These are phyloP conservation scores for Xerophyta viscosa DNA, from an alignment of 106 monocot species.

Conservation along the genomic window DNA sequence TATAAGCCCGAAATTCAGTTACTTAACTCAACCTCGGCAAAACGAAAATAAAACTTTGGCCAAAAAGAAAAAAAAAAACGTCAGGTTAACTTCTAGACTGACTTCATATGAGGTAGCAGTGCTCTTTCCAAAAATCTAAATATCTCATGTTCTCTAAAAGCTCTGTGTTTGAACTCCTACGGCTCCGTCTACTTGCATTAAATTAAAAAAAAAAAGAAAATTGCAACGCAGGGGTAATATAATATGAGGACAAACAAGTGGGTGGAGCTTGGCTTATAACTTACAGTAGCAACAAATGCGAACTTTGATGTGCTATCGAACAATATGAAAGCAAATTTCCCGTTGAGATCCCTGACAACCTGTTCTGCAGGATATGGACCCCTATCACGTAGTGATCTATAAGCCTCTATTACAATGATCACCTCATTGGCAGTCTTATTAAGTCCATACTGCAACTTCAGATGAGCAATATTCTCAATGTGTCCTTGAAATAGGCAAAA, in stretches of 20 bases:
- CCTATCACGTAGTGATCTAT: constrained; percentile 77
- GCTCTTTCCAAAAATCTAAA: too few relatives aligned
- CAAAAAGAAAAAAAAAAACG: too few relatives aligned
- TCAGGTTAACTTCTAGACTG: too few relatives aligned
- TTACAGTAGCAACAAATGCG: constrained; percentile 68
- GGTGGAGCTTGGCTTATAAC: constrained; percentile 1
- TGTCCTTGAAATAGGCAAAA: constrained; percentile 84
- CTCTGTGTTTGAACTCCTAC: too few relatives aligned
- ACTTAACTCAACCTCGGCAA: too few relatives aligned
- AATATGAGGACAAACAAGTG: not conserved
- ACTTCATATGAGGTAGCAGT: too few relatives aligned
- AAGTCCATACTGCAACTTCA: constrained; percentile 86
- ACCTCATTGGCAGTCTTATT: constrained; percentile 69
- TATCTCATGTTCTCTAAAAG: too few relatives aligned
- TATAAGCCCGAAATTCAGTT: too few relatives aligned
- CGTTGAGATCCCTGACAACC: constrained; percentile 66
- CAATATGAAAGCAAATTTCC: constrained; percentile 78
- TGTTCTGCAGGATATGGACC: constrained; percentile 87
- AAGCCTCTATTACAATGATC: constrained; percentile 75
- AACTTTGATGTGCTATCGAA: constrained; percentile 51
- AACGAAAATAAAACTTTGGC: too few relatives aligned
- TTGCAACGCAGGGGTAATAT: not conserved
- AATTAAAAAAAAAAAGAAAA: not conserved
- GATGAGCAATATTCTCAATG: constrained; percentile 48
- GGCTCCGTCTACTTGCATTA: too few relatives aligned